Percentiles rank a stretch among this genome's conserved stretches.
These are phyloP conservation scores for Bipolaris gigantea DNA, from an alignment of 2,329 filamentous ascomycete genomes.

Conservation along the genomic window DNA sequence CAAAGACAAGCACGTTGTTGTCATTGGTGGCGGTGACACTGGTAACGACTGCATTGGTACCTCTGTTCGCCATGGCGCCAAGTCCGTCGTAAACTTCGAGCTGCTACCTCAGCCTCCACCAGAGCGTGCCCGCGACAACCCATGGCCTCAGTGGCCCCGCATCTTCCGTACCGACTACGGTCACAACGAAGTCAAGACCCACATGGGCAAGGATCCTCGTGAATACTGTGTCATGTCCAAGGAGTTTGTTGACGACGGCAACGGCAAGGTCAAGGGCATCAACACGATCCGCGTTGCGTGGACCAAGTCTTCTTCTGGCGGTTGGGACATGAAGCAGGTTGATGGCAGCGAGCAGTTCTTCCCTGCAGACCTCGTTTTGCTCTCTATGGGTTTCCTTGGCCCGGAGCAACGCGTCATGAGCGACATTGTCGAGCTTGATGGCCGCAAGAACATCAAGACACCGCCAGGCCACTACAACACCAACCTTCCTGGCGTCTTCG, in stretches of 20 bases:
- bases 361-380: conserved; percentile 88
- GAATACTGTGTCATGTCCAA: conserved; percentile 99
- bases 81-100: conserved; percentile 96
- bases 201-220: conserved; percentile 93
- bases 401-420: conserved; percentile 87
- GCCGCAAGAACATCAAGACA: conserved; percentile 95
- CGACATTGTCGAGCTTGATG: conserved; percentile 86
- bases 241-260: conserved; percentile 89
- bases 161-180: conserved; percentile 99
- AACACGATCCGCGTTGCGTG: conserved; percentile 95
- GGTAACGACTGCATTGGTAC: conserved; percentile 98
- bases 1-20: conserved; percentile 92
- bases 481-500: conserved; percentile 85
- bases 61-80: conserved; percentile 91
- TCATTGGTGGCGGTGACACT: conserved; percentile 96
- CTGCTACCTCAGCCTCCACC: conserved; percentile 88
- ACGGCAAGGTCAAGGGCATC: conserved; percentile 88
- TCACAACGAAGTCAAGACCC: conserved; percentile 91
- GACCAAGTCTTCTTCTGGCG: conserved; percentile 84
- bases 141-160: conserved; percentile 97
- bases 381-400: conserved; percentile 97
- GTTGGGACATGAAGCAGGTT: conserved; percentile 98
- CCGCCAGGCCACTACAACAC: conserved; percentile 83
- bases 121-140: conserved; percentile 90
- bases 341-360: conserved; percentile 94